These are phyloP conservation scores for Lactarius evosmus DNA, from an alignment of 768 basidiomycete genomes.

Conservation along the genomic window DNA sequence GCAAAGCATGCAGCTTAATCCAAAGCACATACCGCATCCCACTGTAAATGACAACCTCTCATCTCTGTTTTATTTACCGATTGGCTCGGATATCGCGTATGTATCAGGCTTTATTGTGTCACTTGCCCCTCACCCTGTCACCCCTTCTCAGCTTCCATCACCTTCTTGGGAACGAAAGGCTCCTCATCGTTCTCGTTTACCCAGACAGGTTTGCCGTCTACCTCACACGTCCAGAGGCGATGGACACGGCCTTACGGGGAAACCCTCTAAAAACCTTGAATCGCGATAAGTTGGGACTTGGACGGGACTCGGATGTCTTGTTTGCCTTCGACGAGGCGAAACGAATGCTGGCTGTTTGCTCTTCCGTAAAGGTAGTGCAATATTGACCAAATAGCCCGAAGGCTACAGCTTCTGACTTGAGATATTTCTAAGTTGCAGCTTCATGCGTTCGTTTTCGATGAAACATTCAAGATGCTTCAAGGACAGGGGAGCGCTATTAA, in stretches of 20 bases:
- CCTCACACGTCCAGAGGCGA: slow-evolving; percentile 4
- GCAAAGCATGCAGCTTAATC: slow-evolving; percentile 6
- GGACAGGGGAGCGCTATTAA: slow-evolving; percentile 41
- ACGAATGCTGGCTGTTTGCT: slow-evolving; percentile 46
- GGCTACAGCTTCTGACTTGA: neutral
- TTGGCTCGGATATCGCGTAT: slow-evolving; percentile 5
- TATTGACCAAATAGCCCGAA: neutral
- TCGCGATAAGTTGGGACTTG: slow-evolving; percentile 45
- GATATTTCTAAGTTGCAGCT: slow-evolving; percentile 35
- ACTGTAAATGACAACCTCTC: slow-evolving; percentile 5
- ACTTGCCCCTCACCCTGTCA: neutral
- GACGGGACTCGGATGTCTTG: slow-evolving; percentile 39
- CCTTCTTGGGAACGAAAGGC: slow-evolving; percentile 18
- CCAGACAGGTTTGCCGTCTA: slow-evolving; percentile 7
- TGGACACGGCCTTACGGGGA: neutral
- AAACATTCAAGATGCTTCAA: slow-evolving; percentile 41
- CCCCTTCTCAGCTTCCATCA: slow-evolving; percentile 14
- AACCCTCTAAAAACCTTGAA: slow-evolving; percentile 32
- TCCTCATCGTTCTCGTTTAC: slow-evolving; percentile 16
- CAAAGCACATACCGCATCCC: slow-evolving; percentile 10
- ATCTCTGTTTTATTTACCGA: slow-evolving; percentile 6
- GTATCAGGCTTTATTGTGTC: neutral
- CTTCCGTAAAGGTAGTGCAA: slow-evolving; percentile 39
- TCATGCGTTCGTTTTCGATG: slow-evolving; percentile 48
- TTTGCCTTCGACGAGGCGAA: slow-evolving; percentile 53